A percentile compares a stretch with the other conserved stretches of the same genome.
Conservation (phyloP, 2,329 filamentous ascomycete genomes). For the Geoglossum cookeanum region DNA sequence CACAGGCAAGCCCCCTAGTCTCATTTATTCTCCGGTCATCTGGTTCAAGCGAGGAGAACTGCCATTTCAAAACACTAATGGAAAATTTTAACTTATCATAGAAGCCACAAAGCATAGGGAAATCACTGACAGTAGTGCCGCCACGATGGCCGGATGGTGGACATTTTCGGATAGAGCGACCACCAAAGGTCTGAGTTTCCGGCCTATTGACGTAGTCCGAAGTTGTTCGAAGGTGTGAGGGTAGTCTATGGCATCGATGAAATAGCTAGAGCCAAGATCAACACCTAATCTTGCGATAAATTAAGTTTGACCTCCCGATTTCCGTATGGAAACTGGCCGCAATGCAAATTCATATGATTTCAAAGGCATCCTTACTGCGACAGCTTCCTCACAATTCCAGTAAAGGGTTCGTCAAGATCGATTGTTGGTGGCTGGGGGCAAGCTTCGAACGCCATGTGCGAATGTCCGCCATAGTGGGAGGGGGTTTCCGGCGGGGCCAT, state of each 20-base stretch:
- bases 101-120: conserved; percentile 1
- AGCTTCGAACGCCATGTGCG: neutral
- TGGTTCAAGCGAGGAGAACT: conserved; percentile 44
- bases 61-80: conserved; percentile 52
- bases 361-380: conserved; percentile 15
- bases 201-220: conserved; percentile 20
- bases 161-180: conserved; percentile 21
- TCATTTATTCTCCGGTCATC: conserved; percentile 46
- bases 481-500: neutral
- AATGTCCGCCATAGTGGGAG: neutral
- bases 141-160: conserved; percentile 24
- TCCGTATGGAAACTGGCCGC: neutral
- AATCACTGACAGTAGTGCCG: conserved; percentile 43
- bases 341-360: neutral
- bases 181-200: conserved; percentile 21
- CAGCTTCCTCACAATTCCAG: conserved; percentile 22
- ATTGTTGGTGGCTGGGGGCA: conserved; percentile 16
- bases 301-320: neutral
- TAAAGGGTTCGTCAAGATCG: conserved; percentile 21
- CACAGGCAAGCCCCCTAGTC: conserved; percentile 53
- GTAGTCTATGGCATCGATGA: conserved; percentile 22
- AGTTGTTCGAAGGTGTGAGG: conserved; percentile 27
- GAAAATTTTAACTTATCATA: neutral
- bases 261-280: conserved; percentile 16
- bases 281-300: neutral